Conservation (phyloP, 139 green algal genomes). For the Astrephomene gubernaculifera region DNA sequence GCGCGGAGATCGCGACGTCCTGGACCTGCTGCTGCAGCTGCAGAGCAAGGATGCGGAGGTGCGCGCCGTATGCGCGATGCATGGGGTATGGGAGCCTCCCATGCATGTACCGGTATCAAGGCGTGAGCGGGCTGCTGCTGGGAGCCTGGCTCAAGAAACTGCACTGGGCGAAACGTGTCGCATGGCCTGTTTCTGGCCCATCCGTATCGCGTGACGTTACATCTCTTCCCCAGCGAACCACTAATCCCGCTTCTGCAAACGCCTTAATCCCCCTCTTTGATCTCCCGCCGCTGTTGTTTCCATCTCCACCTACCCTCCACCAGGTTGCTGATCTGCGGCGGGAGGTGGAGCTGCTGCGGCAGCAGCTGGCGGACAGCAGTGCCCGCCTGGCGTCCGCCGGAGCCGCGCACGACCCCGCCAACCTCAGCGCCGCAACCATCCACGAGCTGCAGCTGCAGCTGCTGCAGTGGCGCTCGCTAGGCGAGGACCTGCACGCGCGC, state of each 20-base stretch:
- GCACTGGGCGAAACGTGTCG: too few relatives aligned
- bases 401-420: not conserved
- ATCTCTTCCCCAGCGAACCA: too few relatives aligned
- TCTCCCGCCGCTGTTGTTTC: too few relatives aligned
- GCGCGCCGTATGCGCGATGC: not conserved
- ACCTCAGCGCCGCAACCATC: not conserved
- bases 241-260: too few relatives aligned
- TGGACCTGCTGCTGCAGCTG: not conserved
- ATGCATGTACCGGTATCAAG: too few relatives aligned
- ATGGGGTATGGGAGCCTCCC: too few relatives aligned
- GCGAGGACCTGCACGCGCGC: not conserved
- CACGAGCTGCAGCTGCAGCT: constrained; percentile 28
- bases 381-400: not conserved
- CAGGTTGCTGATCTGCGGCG: not conserved
- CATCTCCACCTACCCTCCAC: not conserved
- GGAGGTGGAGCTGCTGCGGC: not conserved
- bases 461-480: constrained; percentile 1
- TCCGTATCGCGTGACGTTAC: too few relatives aligned
- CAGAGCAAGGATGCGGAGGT: constrained; percentile 15
- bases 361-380: not conserved
- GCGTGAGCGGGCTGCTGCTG: too few relatives aligned
- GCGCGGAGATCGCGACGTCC: not conserved
- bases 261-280: too few relatives aligned
- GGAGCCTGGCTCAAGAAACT: too few relatives aligned
- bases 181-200: too few relatives aligned